Conservation (phyloP, 805 yeast genomes). For the Ogataea siamensis region DNA sequence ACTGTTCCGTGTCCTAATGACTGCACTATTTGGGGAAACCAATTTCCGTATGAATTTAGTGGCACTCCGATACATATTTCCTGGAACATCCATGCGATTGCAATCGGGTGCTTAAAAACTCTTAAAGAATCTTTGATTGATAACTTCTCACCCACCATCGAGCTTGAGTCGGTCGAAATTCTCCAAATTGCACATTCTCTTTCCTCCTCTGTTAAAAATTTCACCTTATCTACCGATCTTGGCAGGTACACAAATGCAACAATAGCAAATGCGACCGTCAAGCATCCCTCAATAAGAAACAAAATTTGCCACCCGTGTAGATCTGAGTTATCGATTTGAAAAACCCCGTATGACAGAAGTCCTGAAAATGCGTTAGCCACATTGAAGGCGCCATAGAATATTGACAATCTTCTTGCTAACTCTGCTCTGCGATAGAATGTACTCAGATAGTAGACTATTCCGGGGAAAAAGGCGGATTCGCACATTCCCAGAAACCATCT, state of each 20-base stretch:
- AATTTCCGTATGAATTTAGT: slow-evolving; percentile 44
- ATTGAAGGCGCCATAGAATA: slow-evolving; percentile 36
- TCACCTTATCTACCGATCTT: slow-evolving; percentile 35
- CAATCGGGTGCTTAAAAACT: slow-evolving; percentile 45
- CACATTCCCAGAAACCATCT: slow-evolving; percentile 38
- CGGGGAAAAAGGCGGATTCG: slow-evolving; percentile 40
- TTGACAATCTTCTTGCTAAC: slow-evolving; percentile 36
- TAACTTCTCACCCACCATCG: slow-evolving; percentile 1
- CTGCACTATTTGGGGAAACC: slow-evolving; percentile 47
- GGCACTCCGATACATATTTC: slow-evolving; percentile 50
- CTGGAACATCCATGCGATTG: slow-evolving; percentile 42
- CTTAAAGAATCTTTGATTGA: slow-evolving; percentile 4
- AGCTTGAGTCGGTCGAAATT: slow-evolving; percentile 38
- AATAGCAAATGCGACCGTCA: slow-evolving; percentile 38
- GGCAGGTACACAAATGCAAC: slow-evolving; percentile 37
- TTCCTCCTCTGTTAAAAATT: slow-evolving; percentile 41
- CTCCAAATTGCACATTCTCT: slow-evolving; percentile 38
- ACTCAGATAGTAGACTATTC: slow-evolving; percentile 37
- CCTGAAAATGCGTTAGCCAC: slow-evolving; percentile 38
- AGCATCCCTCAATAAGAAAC: slow-evolving; percentile 44
- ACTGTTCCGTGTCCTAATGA: slow-evolving; percentile 40
- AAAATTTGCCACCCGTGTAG: slow-evolving; percentile 48
- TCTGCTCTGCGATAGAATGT: slow-evolving; percentile 38
- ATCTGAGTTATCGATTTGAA: slow-evolving; percentile 38
- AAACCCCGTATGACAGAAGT: slow-evolving; percentile 34